Evolutionary conservation across 148 eudicot genomes (phyloP).

Genomic region (Talinum fruticosum): DNA sequence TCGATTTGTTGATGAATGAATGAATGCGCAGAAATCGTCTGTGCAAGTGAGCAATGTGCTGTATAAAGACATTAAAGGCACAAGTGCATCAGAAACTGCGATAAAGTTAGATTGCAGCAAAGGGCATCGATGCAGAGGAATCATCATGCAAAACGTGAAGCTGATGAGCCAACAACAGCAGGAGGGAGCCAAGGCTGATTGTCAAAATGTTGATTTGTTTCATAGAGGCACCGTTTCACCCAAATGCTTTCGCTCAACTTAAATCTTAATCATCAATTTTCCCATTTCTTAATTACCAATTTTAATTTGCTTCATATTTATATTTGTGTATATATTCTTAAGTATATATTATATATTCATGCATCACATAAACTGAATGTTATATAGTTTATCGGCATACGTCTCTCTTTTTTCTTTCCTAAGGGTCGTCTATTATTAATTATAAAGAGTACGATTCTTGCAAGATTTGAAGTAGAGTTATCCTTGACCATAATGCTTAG

Average conservation of each 20-base stretch:
- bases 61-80: slow-evolving; percentile 62
- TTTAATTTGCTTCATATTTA: too few relatives aligned
- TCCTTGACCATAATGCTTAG: too few relatives aligned
- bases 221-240: slow-evolving; percentile 49
- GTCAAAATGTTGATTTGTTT: slow-evolving; percentile 31
- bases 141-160: slow-evolving; percentile 32
- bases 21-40: slow-evolving; percentile 45
- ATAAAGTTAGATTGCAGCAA: slow-evolving; percentile 65
- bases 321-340: too few relatives aligned
- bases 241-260: slow-evolving; percentile 25
- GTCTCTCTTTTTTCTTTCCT: too few relatives aligned
- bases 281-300: background rate
- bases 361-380: too few relatives aligned
- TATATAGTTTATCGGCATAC: too few relatives aligned
- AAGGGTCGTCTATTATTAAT: too few relatives aligned
- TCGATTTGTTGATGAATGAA: too few relatives aligned
- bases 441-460: too few relatives aligned
- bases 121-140: slow-evolving; percentile 40
- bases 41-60: slow-evolving; percentile 53
- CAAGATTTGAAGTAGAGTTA: too few relatives aligned
- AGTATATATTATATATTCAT: background rate
- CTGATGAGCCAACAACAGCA: slow-evolving; percentile 20
- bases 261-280: background rate
- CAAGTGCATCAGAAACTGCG: slow-evolving; percentile 58
- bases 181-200: slow-evolving; percentile 38